These are phyloP conservation scores for Colletotrichum acutatum DNA, from an alignment of 2,329 filamentous ascomycete species.

Conservation along the genomic window DNA sequence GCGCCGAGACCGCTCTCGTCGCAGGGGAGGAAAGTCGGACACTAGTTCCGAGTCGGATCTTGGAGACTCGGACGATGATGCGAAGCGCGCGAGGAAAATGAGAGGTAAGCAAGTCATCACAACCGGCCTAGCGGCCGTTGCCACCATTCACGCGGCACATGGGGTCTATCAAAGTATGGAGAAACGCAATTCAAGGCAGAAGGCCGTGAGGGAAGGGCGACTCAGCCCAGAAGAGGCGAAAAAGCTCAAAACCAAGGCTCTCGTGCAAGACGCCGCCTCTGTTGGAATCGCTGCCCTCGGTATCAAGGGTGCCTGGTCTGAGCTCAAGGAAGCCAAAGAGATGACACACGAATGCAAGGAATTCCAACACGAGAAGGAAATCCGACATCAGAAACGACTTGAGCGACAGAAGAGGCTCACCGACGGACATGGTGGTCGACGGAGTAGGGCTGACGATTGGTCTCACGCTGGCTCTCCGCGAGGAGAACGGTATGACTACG, in stretches of 20 bases:
- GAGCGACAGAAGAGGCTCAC: slow-evolving; percentile 47
- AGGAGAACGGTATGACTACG: slow-evolving; percentile 50
- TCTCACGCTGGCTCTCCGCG: slow-evolving; percentile 53
- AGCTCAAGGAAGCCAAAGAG: slow-evolving; percentile 67
- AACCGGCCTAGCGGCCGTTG: slow-evolving; percentile 66
- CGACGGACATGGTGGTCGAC: slow-evolving; percentile 45
- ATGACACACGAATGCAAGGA: slow-evolving; percentile 58
- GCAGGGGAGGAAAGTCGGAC: slow-evolving; percentile 54
- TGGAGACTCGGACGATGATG: slow-evolving; percentile 68
- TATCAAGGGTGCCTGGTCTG: slow-evolving; percentile 65
- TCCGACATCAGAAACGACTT: slow-evolving; percentile 60
- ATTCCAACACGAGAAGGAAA: slow-evolving; percentile 60
- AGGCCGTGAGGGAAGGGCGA: slow-evolving; percentile 64
- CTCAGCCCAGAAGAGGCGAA: slow-evolving; percentile 62
- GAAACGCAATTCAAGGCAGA: slow-evolving; percentile 63
- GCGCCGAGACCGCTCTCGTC: slow-evolving; percentile 47
- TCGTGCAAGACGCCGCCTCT: slow-evolving; percentile 68
- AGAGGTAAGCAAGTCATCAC: slow-evolving; percentile 71
- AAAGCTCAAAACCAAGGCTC: slow-evolving; percentile 67
- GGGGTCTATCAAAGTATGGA: slow-evolving; percentile 69
- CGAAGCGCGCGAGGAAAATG: slow-evolving; percentile 65
- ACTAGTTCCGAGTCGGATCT: slow-evolving; percentile 66
- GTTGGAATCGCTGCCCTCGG: slow-evolving; percentile 68
- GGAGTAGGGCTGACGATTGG: slow-evolving; percentile 58
- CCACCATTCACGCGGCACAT: slow-evolving; percentile 70